Percentiles rank a stretch among this genome's conserved stretches.
Evolutionary conservation across 352 stramenopile genomes (phyloP).

Genomic region (Phytophthora crassamura): DNA sequence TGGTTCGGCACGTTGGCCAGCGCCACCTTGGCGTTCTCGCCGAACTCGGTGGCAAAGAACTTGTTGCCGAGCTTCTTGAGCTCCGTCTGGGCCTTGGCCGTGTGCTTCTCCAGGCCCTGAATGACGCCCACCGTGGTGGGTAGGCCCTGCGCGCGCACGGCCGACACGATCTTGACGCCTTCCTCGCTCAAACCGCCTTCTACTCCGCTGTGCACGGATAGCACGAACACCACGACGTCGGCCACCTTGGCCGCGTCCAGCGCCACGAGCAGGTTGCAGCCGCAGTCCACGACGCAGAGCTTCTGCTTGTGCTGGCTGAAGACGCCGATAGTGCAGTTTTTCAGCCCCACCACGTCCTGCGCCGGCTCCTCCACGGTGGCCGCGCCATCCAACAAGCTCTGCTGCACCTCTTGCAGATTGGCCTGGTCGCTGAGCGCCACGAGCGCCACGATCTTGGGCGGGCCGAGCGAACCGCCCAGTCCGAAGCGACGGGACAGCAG

Average conservation of each 20-base stretch:
- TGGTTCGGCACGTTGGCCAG: constrained; percentile 82
- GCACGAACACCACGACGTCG: constrained; percentile 83
- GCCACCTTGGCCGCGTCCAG: constrained; percentile 89
- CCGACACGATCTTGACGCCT: constrained; percentile 91
- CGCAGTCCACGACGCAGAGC: constrained; percentile 85
- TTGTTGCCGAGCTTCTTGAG: constrained; percentile 87
- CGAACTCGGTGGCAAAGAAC: constrained; percentile 92
- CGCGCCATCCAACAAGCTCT: constrained; percentile 70
- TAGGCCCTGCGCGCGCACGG: constrained; percentile 93
- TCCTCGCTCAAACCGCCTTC: constrained; percentile 88
- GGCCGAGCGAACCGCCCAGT: constrained; percentile 64
- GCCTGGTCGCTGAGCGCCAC: constrained; percentile 79
- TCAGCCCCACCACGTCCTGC: constrained; percentile 44
- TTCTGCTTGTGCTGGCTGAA: constrained; percentile 91
- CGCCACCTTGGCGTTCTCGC: constrained; percentile 80
- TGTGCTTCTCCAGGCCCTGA: constrained; percentile 81
- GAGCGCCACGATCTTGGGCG: constrained; percentile 88
- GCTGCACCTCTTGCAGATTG: constrained; percentile 66
- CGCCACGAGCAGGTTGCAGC: constrained; percentile 80
- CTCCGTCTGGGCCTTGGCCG: constrained; percentile 74
- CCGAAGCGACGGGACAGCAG: constrained; percentile 85
- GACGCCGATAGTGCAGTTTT: constrained; percentile 74
- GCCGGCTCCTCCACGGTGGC: constrained; percentile 63
- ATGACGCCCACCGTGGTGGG: constrained; percentile 88
- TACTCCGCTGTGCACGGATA: constrained; percentile 78